Evolutionary conservation across 2,329 filamentous ascomycete genomes (phyloP), one percentile per base, ranked within the genome.

Genomic region (Xylariaceae sp.): DNA sequence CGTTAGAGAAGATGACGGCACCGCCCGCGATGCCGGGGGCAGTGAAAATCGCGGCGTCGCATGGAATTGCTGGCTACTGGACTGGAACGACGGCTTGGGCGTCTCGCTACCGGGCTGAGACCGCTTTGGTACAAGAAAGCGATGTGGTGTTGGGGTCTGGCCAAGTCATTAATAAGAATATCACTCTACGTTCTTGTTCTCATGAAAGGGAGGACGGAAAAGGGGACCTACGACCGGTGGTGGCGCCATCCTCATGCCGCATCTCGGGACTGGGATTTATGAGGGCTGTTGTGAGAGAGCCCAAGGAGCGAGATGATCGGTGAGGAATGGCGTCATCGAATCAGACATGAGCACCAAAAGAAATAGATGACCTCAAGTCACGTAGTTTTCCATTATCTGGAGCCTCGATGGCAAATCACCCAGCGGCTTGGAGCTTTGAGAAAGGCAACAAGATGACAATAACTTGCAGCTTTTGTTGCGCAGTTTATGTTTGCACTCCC

Each of bases 131-230:
- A 65, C 63, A 6, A 70, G 56, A 49, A 70, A 70, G 42, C 67
- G 63, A 49, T 64, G 67, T 2, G 67, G 67, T 26, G 65, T 67
- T 10, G 67, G 67, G n/a, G 67, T 70, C 62, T 68, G 46, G n/a
- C 5, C 26, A 29, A 15, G 26, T 19, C 4, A 9, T 60, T n/a
- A 56, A 45, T 21, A 47, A 22, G 19, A n/a, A 42, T n/a, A 12
- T 9, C 16, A 9, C 22, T 30, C 21, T n/a, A 12, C 7, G 13
- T 30, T 9, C 21, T 34, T 22, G 10, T 39, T 7, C n/a, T 37
- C 1, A 45, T 19, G 15, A 12, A n/a, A 40, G 29, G 18, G 19
- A 37, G 41, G 10, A 3, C 7, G 15, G 44, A 34, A 12, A 44
- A 47, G 1, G 22, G 22, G 30, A 61, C 63, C 26, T 60, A 66